Conservation (phyloP, 2,329 filamentous ascomycete genomes). For the Elsinoe batatas region DNA sequence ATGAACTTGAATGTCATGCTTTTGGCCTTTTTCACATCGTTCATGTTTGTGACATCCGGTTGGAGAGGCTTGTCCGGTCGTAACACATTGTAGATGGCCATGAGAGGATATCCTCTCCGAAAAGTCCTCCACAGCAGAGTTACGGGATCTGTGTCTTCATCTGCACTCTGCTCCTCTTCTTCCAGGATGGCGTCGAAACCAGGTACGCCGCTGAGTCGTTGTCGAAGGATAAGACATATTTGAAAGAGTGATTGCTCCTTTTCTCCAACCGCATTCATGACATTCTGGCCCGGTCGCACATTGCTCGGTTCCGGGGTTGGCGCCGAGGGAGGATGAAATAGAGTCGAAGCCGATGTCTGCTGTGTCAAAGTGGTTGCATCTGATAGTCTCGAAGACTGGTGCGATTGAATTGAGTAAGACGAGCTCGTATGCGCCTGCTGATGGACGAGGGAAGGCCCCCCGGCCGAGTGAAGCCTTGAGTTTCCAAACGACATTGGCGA, state of each 20-base stretch:
- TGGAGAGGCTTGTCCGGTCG: constrained; percentile 59
- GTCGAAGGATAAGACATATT: constrained; percentile 78
- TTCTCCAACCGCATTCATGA: constrained; percentile 94
- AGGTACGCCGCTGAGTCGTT: constrained; percentile 72
- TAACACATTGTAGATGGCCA: constrained; percentile 81
- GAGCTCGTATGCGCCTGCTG: constrained; percentile 37
- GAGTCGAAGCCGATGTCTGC: constrained; percentile 35
- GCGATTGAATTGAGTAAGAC: constrained; percentile 38
- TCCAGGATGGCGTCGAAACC: constrained; percentile 65
- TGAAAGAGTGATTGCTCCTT: constrained; percentile 88
- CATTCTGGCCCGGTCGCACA: constrained; percentile 74
- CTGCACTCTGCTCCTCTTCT: constrained; percentile 60
- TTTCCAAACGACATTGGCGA: constrained; percentile 12
- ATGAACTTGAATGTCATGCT: constrained; percentile 87
- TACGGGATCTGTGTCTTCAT: constrained; percentile 66
- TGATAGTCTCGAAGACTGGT: constrained; percentile 37
- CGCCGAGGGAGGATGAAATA: constrained; percentile 30
- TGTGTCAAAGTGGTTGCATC: constrained; percentile 32
- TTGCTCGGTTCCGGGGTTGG: constrained; percentile 38
- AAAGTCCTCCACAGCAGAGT: constrained; percentile 85
- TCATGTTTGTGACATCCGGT: constrained; percentile 50
- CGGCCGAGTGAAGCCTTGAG: constrained; percentile 16
- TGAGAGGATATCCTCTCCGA: constrained; percentile 69
- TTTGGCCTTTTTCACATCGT: constrained; percentile 69
- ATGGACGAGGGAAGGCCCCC: constrained; percentile 31